Percentiles rank a stretch among this genome's conserved stretches.
Evolutionary conservation across 176 grass and related monocot genomes (phyloP).

Genomic region (Bromus sterilis): DNA sequence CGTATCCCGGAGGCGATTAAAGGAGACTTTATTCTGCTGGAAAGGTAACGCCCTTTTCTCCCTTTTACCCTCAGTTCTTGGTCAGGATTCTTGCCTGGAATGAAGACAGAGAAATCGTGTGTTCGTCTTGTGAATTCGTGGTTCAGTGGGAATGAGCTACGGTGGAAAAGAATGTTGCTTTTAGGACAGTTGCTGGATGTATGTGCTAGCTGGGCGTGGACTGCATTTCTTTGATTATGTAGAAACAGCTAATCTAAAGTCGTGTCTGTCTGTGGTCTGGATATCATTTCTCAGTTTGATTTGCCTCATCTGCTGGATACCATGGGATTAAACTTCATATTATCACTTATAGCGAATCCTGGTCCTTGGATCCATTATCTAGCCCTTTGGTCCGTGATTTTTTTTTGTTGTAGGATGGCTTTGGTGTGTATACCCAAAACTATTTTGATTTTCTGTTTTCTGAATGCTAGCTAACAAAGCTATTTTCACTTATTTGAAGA

Average conservation of each 20-base stretch:
- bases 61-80: not conserved
- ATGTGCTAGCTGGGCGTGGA: not conserved
- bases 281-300: not conserved
- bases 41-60: slow-evolving; percentile 2
- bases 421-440: not conserved
- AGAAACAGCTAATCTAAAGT: not conserved
- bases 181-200: not conserved
- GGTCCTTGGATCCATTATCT: not conserved
- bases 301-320: not conserved
- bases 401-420: not conserved
- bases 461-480: not conserved
- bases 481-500: not conserved
- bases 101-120: not conserved
- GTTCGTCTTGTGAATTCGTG: not conserved
- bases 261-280: not conserved
- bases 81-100: not conserved
- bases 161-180: not conserved
- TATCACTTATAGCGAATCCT: not conserved
- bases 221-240: not conserved
- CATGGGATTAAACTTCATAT: not conserved
- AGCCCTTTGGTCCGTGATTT: not conserved
- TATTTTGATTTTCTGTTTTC: not conserved
- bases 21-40: not conserved
- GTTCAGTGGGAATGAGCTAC: not conserved
- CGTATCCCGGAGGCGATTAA: not conserved